Evolutionary conservation across 768 basidiomycete species (phyloP), one percentile per base, ranked within the genome.

Genomic region (Nidula microcarpa): DNA sequence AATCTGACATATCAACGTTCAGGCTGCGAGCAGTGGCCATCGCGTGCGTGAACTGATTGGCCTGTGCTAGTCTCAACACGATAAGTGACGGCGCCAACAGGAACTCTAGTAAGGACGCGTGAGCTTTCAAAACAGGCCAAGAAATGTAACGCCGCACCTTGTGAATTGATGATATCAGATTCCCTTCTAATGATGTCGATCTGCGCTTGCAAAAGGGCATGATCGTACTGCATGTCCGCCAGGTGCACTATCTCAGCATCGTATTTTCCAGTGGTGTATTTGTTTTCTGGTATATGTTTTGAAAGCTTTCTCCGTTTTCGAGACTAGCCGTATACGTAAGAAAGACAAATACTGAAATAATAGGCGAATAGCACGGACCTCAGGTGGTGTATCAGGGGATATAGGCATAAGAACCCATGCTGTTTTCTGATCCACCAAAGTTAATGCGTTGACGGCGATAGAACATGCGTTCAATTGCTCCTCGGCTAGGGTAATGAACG

Each of bases 371-470:
- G 55, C 58, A 73, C 83, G 65, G 74, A 84, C 80, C 59, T 73
- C 77, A 45, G 69, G 63, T 51, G 71, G 67, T 43, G 70, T 64
- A 52, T 82, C 77, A 50, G 77, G 64, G 34, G 84, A 64, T 8
- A 74, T 68, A 48, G 82, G 87, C 52, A 94, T 72, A 30, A 89
- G 73, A 30, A 97, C 74, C 93, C 94, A 98, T 10, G 91, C 87
- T 57, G 84, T 85, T 62, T 86, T 86, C 57, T 77, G 75, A 61
- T 94, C 89, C 37, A 94, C 80, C 56, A 98, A 76, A 16, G 88
- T 83, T 45, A 99, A 74, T 4, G 93, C 86, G 64, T 97, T 97
- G 65, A 95, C 89, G 30, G 94, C 89, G 41, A 95, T 84, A 47
- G 87, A 79, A 61, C 91, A 88, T 11, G 92, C 89, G 60, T 94